These are phyloP conservation scores for Leishmania lainsoni DNA, from an alignment of 208 protist species.

Conservation along the genomic window DNA sequence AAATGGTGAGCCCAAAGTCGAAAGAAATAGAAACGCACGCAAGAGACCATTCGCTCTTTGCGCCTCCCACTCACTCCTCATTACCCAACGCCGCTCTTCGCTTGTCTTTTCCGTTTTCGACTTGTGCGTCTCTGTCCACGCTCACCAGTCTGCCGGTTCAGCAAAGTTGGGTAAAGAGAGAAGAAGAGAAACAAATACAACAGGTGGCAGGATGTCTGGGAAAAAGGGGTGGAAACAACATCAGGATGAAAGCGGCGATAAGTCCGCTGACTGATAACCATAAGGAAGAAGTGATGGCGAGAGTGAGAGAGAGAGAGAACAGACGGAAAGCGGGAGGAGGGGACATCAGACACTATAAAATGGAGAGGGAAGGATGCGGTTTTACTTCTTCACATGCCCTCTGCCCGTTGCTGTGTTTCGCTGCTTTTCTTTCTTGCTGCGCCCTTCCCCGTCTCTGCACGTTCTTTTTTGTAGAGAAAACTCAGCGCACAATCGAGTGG, in stretches of 20 bases:
- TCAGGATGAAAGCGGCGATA: constrained; percentile 2
- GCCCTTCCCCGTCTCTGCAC: background rate
- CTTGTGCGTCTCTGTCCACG: background rate
- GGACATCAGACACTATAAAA: background rate
- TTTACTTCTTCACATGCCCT: background rate
- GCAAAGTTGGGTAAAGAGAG: background rate
- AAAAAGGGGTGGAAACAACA: constrained; percentile 10
- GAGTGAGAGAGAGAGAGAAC: background rate
- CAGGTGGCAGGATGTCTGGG: background rate
- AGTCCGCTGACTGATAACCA: background rate
- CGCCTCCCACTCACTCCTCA: background rate
- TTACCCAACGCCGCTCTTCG: background rate
- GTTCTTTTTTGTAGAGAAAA: background rate
- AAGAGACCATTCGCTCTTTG: background rate
- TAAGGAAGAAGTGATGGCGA: background rate
- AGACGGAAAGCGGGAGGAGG: background rate
- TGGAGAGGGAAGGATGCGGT: too few relatives aligned
- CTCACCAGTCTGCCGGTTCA: background rate
- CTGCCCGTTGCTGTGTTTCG: background rate
- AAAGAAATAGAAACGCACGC: background rate
- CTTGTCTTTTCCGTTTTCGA: background rate
- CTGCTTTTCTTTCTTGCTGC: background rate
- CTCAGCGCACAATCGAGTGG: too few relatives aligned
- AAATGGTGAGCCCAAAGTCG: background rate
- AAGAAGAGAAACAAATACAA: background rate